Percentiles rank a stretch among this genome's conserved stretches.
These are phyloP conservation scores for Pseudogymnoascus sp. DNA, from an alignment of 2,329 filamentous ascomycete species.

Conservation along the genomic window DNA sequence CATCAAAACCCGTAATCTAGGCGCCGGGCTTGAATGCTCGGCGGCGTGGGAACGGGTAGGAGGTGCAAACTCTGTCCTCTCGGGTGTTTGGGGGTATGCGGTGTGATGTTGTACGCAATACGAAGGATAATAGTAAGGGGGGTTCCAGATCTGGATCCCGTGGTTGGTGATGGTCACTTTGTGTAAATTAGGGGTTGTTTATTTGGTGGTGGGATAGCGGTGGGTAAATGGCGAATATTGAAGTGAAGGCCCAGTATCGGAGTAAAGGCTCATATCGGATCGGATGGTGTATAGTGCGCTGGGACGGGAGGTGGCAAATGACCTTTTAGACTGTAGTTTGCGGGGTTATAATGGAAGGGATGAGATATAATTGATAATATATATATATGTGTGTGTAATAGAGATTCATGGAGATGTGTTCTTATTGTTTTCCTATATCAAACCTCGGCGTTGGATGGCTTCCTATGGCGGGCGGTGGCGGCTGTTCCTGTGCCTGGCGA, in stretches of 20 bases:
- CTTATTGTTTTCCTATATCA: not conserved
- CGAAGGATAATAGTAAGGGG: not conserved
- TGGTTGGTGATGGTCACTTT: not conserved
- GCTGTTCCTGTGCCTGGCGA: not conserved
- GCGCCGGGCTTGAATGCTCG: not conserved
- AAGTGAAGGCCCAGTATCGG: not conserved
- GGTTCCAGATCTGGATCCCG: not conserved
- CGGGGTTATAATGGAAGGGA: not conserved
- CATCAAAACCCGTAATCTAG: not conserved
- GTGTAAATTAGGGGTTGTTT: not conserved
- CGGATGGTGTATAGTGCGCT: not conserved
- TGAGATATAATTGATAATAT: not conserved
- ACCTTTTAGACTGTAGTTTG: not conserved
- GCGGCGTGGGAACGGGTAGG: not conserved
- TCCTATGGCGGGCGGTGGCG: not conserved
- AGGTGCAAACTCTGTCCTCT: not conserved
- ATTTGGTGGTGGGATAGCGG: not conserved
- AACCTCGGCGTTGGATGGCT: not conserved
- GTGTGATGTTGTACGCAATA: not conserved
- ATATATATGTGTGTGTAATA: not conserved
- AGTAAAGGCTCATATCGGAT: too few species aligned
- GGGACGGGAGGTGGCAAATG: not conserved
- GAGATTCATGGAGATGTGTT: not conserved
- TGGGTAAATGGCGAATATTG: not conserved
- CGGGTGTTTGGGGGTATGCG: not conserved